phyloP scores from a whole-genome alignment of 257 asterid genomes.

The Nicotiana attenuata region DNA sequence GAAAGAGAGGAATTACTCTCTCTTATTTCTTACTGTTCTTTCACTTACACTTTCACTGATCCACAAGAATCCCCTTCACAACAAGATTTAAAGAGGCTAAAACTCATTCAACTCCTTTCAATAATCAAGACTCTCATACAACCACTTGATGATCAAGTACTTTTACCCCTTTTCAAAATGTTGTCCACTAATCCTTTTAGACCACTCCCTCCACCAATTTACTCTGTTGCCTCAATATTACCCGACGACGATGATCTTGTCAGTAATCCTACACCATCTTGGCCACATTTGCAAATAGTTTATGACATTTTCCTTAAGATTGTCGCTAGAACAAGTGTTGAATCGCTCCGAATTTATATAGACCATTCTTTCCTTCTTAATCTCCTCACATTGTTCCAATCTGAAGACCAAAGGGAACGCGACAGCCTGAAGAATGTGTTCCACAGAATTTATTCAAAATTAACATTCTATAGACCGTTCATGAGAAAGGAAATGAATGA shows the following conservation, averaged over 20 bases:
- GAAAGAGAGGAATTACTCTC: slow-evolving; percentile 38
- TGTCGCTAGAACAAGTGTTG: slow-evolving; percentile 26
- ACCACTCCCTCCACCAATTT: slow-evolving; percentile 47
- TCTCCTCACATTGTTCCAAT: slow-evolving; percentile 56
- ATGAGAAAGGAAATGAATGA: slow-evolving; percentile 79
- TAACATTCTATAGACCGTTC: slow-evolving; percentile 49
- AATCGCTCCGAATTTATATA: slow-evolving; percentile 29
- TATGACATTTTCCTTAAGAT: slow-evolving; percentile 60
- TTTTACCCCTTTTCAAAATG: slow-evolving; percentile 52
- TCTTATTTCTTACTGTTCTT: slow-evolving; percentile 49
- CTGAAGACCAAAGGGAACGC: slow-evolving; percentile 71
- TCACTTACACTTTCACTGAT: slow-evolving; percentile 44
- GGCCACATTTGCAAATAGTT: slow-evolving; percentile 70
- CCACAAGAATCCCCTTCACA: slow-evolving; percentile 57
- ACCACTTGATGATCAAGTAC: slow-evolving; percentile 24
- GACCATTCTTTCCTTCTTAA: slow-evolving; percentile 43
- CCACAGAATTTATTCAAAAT: slow-evolving; percentile 58
- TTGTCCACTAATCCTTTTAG: slow-evolving; percentile 59
- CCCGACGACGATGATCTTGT: slow-evolving; percentile 63
- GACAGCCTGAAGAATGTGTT: slow-evolving; percentile 55
- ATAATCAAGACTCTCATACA: slow-evolving; percentile 31
- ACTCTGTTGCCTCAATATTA: slow-evolving; percentile 26
- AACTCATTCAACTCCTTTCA: slow-evolving; percentile 49
- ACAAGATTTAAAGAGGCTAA: slow-evolving; percentile 52
- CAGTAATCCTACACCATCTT: slow-evolving; percentile 39